Evolutionary conservation across 441 rosid species (phyloP), one percentile per base, ranked within the genome.

Genomic region (Gossypium lobatum): DNA sequence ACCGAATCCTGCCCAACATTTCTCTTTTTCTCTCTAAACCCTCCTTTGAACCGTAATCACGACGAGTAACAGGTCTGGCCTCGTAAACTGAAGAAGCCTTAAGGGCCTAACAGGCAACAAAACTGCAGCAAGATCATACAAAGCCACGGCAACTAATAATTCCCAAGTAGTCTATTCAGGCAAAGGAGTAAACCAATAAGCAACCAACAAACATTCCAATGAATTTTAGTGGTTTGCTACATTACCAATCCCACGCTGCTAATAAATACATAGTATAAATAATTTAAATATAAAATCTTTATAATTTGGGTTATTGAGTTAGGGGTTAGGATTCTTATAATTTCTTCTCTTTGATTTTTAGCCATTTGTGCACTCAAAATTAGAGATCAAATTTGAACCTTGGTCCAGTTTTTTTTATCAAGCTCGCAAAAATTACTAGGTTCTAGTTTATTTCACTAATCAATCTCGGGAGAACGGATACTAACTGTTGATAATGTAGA

Each of bases 91-190:
- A 73, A 2, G 97, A 95, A 91, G 84, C 86, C 92, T 86, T 78
- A 91, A 80, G 0, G 98, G 98, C 21, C 98, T 97, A 71, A 92
- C 89, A 45, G 98, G 97, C 75, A 92, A 84, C 52, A 93, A 83
- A 79, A 93, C 96, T 60, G 98, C 98, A 55, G 97, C 96, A 70
- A 93, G 86, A 80, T 91, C 97, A 74, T 93, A 93, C 73, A 93
- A 73, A 31, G 96, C 88, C 84, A 93, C 74, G 48, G 96, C 96
- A 45, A 93, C 86, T 61, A 93, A 81, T 13, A 92, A 83, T 13
- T 75, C 83, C 98, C 97, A 93, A 76, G 97, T 92, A 4, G 97
- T 92, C 97, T 95, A 93, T 72, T 93, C 97, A 66, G 98, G 96
- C 18, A 93, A 79, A 66, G 88, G 81, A 18, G 97, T 92, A 73